A percentile compares a stretch with the other conserved stretches of the same genome.
Evolutionary conservation across 164 flowering plant species (phyloP).

Genomic region (Kalanchoe fedtschenkoi): DNA sequence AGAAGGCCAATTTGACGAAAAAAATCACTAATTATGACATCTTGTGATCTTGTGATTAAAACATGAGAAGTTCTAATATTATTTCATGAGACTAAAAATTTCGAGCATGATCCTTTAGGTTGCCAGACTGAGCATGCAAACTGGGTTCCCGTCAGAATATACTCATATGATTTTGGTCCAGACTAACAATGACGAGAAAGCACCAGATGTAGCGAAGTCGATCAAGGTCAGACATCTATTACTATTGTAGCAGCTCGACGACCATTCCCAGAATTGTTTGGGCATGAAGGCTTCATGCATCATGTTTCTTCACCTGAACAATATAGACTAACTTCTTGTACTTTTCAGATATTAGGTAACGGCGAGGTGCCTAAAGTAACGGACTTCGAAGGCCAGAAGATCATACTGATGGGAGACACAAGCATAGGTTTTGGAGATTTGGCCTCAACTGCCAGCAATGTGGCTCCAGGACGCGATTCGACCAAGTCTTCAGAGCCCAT

Average conservation of each 20-base stretch:
- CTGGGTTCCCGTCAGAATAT: constrained; percentile 52
- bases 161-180: constrained; percentile 42
- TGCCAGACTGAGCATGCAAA: constrained; percentile 44
- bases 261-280: background rate
- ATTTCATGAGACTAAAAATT: background rate
- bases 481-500: constrained; percentile 17
- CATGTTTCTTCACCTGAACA: too few relatives aligned
- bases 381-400: constrained; percentile 18
- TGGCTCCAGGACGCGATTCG: constrained; percentile 27
- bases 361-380: constrained; percentile 13
- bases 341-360: constrained; percentile 10
- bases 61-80: background rate
- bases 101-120: constrained; percentile 24
- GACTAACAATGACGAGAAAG: constrained; percentile 24
- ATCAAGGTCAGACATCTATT: background rate
- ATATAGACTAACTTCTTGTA: background rate
- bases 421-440: constrained; percentile 61
- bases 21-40: background rate
- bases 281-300: background rate
- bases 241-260: background rate
- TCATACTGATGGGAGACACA: constrained; percentile 24
- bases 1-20: too few relatives aligned
- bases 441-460: constrained; percentile 50
- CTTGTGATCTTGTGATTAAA: background rate
- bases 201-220: constrained; percentile 10